phyloP scores from a whole-genome alignment of 331 rosid species.

The Pyracantha coccinea region DNA sequence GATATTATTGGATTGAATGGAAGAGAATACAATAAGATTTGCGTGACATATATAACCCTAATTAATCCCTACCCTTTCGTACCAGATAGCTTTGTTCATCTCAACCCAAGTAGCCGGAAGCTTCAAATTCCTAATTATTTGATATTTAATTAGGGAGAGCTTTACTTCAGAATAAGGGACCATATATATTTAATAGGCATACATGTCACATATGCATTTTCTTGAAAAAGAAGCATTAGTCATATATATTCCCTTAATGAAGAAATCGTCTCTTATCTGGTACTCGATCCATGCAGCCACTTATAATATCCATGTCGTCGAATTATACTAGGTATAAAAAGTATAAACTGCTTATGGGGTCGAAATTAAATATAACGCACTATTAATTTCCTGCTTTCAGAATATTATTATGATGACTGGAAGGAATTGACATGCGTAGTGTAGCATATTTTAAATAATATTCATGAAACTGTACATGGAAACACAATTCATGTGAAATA shows the following conservation, averaged over 20 bases:
- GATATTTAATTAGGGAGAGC: no score
- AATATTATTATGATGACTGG: background rate
- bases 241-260: background rate
- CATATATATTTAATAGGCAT: background rate
- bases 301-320: background rate
- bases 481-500: no score
- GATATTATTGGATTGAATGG: background rate
- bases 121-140: background rate
- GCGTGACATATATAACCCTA: no score
- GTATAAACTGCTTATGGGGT: background rate
- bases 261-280: background rate
- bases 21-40: background rate
- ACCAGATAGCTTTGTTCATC: background rate
- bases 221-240: background rate
- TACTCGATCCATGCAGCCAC: background rate
- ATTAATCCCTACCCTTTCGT: background rate
- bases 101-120: background rate
- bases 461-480: no score
- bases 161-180: background rate
- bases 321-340: constrained; percentile 8
- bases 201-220: background rate
- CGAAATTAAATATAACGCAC: background rate
- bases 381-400: background rate
- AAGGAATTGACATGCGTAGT: no score
- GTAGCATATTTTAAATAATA: no score